Evolutionary conservation across 2,329 filamentous ascomycete genomes (phyloP), one percentile per base, ranked within the genome.

Genomic region (Verticillium nonalfalfae): DNA sequence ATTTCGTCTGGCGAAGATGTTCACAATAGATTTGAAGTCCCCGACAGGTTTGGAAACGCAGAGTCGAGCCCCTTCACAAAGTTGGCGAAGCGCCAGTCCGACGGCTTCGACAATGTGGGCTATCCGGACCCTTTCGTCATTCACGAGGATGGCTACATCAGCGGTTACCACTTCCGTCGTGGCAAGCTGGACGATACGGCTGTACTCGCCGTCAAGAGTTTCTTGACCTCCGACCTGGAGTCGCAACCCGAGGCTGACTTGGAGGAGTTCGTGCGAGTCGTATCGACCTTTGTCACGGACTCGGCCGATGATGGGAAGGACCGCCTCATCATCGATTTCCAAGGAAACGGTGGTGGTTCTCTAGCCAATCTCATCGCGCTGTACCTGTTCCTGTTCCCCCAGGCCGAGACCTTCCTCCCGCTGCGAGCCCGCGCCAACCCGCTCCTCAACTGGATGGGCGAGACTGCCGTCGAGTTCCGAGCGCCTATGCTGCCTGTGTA

Each of bases 281-380:
- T 35, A 7, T 34, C n/a, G 4, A 55, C 62, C 7, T 81, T 87
- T 65, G 74, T 87, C 31, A 72, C 75, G 0, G 72, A 74, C 45
- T 78, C 78, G 21, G 76, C 78, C 50, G 64, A 69, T 1, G 74
- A 75, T 1, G 76, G 78, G 2, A 86, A 85, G 69, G 82, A 76
- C 1, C 86, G 83, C 68, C 75, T 90, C 6, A 77, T 90, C 36
- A 81, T 90, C 62, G 88, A 90, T 65, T 68, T 90, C 10, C 80
- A 83, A 6, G 78, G 76, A 5, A 91, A 90, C 65, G 76, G 76
- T 1, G 88, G 88, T 45, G 88, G 88, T 1, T 71, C 73, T 45
- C 39, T 65, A 15, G 40, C 15, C 39, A 64, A 61, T 33, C 61
- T 59, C 10, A 33, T 64, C 39, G 33, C 45, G 6, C 34, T 66